These are phyloP conservation scores for Capsicum pubescens DNA, from an alignment of 257 asterid genomes.

Conservation along the genomic window DNA sequence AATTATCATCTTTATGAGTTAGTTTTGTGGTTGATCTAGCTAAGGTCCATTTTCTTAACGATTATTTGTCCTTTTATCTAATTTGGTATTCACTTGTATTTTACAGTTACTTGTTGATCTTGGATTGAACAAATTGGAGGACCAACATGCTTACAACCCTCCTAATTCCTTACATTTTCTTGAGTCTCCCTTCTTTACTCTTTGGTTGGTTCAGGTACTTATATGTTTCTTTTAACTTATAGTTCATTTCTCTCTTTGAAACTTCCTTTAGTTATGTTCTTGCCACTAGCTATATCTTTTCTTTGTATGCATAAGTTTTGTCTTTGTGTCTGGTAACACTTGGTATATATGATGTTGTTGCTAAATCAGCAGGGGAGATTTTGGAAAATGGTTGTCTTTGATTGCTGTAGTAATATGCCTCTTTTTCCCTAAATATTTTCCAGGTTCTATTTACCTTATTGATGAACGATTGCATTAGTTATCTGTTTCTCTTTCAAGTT, in stretches of 20 bases:
- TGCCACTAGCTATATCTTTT: neutral
- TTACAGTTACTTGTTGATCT: constrained; percentile 74
- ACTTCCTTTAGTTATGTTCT: neutral
- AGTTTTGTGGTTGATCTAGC: neutral
- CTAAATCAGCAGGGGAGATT: constrained; percentile 33
- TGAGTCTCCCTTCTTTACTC: constrained; percentile 71
- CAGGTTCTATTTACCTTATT: neutral
- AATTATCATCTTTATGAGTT: no score
- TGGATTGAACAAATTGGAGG: constrained; percentile 96
- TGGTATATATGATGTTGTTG: neutral
- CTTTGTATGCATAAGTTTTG: neutral
- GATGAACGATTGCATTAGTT: no score
- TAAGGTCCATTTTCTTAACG: no score
- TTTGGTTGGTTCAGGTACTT: constrained; percentile 66
- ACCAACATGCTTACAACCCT: constrained; percentile 83
- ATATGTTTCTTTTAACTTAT: neutral
- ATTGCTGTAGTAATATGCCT: constrained; percentile 30
- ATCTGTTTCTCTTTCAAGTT: no score
- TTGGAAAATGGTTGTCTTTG: constrained; percentile 35
- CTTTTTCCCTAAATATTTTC: constrained; percentile 29
- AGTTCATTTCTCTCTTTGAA: no score
- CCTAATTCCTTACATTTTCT: constrained; percentile 87
- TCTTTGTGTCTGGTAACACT: neutral
- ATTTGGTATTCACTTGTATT: neutral
- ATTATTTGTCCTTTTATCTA: no score